Percentiles rank a stretch among this genome's conserved stretches.
phyloP scores from a whole-genome alignment of 2,329 filamentous ascomycete species.

The Ophiocordyceps sinensis region DNA sequence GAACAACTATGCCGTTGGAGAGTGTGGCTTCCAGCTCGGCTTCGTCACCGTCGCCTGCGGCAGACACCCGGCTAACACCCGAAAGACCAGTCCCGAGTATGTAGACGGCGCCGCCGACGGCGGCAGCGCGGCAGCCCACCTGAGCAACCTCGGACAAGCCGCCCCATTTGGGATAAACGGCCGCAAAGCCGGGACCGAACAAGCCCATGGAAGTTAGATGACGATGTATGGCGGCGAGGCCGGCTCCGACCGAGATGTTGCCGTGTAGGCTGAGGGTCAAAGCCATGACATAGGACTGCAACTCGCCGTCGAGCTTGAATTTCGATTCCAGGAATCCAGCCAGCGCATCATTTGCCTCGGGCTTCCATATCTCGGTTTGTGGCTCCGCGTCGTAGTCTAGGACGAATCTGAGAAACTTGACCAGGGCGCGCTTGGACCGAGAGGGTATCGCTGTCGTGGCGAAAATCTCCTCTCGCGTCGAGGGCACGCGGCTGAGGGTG shows the following conservation, averaged over 20 bases:
- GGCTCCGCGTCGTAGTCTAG: conserved; percentile 49
- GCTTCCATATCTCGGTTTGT: conserved; percentile 43
- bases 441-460: conserved; percentile 60
- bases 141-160: conserved; percentile 80
- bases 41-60: conserved; percentile 9
- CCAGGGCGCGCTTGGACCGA: conserved; percentile 70
- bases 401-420: conserved; percentile 90
- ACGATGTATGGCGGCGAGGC: conserved; percentile 57
- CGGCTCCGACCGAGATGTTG: conserved; percentile 47
- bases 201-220: conserved; percentile 78
- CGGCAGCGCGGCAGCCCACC: conserved; percentile 77
- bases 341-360: conserved; percentile 39
- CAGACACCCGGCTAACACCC: conserved; percentile 7
- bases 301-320: conserved; percentile 52
- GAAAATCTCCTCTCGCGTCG: conserved; percentile 85
- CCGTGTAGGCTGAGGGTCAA: conserved; percentile 61
- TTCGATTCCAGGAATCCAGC: conserved; percentile 42
- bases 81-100: conserved; percentile 62
- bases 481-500: conserved; percentile 59
- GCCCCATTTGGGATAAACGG: conserved; percentile 86
- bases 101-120: conserved; percentile 84
- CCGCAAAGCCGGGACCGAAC: conserved; percentile 79
- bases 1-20: conserved; percentile 42
- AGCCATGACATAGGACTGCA: conserved; percentile 49
- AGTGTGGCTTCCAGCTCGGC: conserved; percentile 31